Evolutionary conservation across 2,329 filamentous ascomycete species (phyloP), one percentile per base, ranked within the genome.

Genomic region (Diaporthe capsici): DNA sequence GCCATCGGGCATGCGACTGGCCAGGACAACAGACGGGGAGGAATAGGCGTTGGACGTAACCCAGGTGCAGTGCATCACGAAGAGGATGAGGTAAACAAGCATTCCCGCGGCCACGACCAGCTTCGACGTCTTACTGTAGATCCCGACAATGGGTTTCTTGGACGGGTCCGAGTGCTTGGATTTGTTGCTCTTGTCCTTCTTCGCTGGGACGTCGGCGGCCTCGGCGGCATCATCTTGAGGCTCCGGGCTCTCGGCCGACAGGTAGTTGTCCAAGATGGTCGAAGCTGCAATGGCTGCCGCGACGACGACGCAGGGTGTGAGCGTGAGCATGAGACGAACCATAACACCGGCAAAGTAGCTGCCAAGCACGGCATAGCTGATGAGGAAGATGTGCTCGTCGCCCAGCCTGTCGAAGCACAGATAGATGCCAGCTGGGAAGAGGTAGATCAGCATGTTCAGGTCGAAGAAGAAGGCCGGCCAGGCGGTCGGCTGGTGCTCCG

Each of bases 391-490:
- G 83, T 99, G 97, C 89, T 99, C 96, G 82, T 99, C 97, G 80
- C 92, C 93, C 75, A 99, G 91, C 78, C 94, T 93, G 83, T 95
- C 94, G 92, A 98, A 99, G 88, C 96, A 98, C 86, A 99, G 93
- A 87, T 98, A 99, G 75, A 99, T 95, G 85, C 97, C 97, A 17
- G 97, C 97, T 5, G 97, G 97, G 92, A 99, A 98, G 71, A 99
- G 92, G 97, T 97, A 99, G 86, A 99, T 98, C 81, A 99, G 90
- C 88, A 99, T 92, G 88, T 98, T 98, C 80, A 99, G 90, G 82
- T 99, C 97, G 85, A 99, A 99, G 89, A 99, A 99, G 90, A 98
- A 99, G 22, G 97, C 95, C 3, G 97, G 97, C 97, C 97, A 99
- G 58, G 97, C 97, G 51, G 97, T 99, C 73, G 97, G 97, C 87